Percentiles rank a stretch among this genome's conserved stretches.
Evolutionary conservation across 805 yeast species (phyloP).

Genomic region (Candida nonsorbophila): DNA sequence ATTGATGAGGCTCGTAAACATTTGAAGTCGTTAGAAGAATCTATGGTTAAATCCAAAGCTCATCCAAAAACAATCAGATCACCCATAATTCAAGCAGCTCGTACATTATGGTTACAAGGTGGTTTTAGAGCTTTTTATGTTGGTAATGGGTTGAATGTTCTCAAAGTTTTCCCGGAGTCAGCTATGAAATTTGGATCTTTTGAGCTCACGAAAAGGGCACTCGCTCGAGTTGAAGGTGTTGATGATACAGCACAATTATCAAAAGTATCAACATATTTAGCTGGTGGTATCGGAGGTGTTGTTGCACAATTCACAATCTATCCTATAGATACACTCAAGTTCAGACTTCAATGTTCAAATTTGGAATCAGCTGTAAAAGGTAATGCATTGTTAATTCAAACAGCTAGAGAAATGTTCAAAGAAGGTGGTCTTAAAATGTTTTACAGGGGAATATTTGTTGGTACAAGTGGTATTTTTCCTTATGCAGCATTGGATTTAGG

Average conservation of each 20-base stretch:
- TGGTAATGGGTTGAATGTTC: slow-evolving; percentile 89
- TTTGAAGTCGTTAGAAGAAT: background rate
- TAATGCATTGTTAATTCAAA: slow-evolving; percentile 50
- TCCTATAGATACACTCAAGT: slow-evolving; percentile 93
- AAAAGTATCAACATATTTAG: slow-evolving; percentile 71
- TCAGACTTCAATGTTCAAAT: slow-evolving; percentile 89
- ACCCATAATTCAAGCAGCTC: slow-evolving; percentile 76
- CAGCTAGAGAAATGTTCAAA: slow-evolving; percentile 71
- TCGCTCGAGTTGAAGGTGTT: slow-evolving; percentile 74
- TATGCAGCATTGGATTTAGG: slow-evolving; percentile 96
- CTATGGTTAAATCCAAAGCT: background rate
- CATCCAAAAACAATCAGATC: slow-evolving; percentile 51
- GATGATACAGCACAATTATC: slow-evolving; percentile 67
- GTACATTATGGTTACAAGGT: slow-evolving; percentile 79
- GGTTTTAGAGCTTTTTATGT: slow-evolving; percentile 87
- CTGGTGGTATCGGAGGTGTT: slow-evolving; percentile 97
- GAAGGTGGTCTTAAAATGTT: slow-evolving; percentile 78
- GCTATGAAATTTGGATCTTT: slow-evolving; percentile 97
- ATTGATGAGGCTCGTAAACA: slow-evolving; percentile 24
- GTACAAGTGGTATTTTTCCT: slow-evolving; percentile 95
- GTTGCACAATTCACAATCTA: slow-evolving; percentile 88
- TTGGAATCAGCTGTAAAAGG: slow-evolving; percentile 61
- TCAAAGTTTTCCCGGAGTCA: slow-evolving; percentile 93
- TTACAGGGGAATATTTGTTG: slow-evolving; percentile 84
- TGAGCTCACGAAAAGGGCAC: slow-evolving; percentile 73